Base-by-base conservation (phyloP, 495 filamentous ascomycete species). In the Talaromyces borbonicus region DNA sequence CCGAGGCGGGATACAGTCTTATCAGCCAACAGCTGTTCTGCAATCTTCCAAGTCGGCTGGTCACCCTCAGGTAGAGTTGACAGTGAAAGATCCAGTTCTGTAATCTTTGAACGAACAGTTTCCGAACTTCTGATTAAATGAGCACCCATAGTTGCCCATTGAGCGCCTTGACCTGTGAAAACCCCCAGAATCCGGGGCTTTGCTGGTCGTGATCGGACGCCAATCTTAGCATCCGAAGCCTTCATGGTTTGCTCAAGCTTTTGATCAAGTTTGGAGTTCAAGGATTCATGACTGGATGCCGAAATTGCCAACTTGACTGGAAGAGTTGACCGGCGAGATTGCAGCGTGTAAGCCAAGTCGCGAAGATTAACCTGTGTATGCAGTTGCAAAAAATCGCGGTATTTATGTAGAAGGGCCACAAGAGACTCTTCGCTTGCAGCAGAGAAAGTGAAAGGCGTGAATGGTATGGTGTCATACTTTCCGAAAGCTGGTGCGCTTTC, bases 11-110 rank as follows among this genome's bases (percentile, higher is more conserved):
- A 53, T n/a, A 44, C 24, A 8, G 43, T 25, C 8, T 36, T 32
- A 11, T 29, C 26, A 14, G 33, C 37, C 8, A 44, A 12, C 2
- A 59, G 30, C 9, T 19, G 57, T 4, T 60, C 54, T 49, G 60
- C 51, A 11, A 80, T 50, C 0, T 59, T 57, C 76, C 76, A 81
- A 0, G 49, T 2, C 0, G 75, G 76, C n/a, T n/a, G n/a, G n/a
- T n/a, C n/a, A 8, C 62, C 60, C 5, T 76, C 39, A 2, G 57
- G 60, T 4, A 71, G 59, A 1, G 36, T 25, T 16, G 48, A 24
- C 12, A 81, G 61, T 18, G 64, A 48, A 1, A 39, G 5, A 24
- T 79, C 73, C 1, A 81, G 61, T 0, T 44, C 26, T 0, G 54
- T 51, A 11, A 82, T 66, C 1, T 55, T 54, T 14, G 15, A 4